These are phyloP conservation scores for Inga laurina DNA, from an alignment of 306 rosid genomes.

Conservation along the genomic window DNA sequence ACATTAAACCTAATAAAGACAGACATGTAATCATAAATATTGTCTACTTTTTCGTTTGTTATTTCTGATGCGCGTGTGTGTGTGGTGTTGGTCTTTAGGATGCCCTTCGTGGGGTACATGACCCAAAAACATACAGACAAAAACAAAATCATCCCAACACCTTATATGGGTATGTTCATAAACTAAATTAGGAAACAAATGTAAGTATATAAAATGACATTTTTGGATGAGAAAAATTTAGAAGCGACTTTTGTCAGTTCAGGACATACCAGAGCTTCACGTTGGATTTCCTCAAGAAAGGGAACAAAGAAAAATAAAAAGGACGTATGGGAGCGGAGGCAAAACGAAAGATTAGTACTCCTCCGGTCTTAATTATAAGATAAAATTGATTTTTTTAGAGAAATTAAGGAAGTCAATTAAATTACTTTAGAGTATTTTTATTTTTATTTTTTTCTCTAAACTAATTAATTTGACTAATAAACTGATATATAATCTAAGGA, in stretches of 20 bases:
- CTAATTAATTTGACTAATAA: too few relatives aligned
- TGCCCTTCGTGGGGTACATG: not conserved
- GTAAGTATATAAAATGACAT: too few relatives aligned
- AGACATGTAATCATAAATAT: not conserved
- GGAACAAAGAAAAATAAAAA: not conserved
- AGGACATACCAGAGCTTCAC: not conserved
- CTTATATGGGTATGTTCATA: not conserved
- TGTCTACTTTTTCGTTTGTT: not conserved
- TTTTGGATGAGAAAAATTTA: not conserved
- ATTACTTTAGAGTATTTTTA: too few relatives aligned
- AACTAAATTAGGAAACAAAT: not conserved
- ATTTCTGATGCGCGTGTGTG: not conserved
- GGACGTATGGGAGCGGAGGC: conserved; percentile 37
- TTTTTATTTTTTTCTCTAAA: too few relatives aligned
- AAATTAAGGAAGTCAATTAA: too few relatives aligned
- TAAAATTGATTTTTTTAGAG: too few relatives aligned
- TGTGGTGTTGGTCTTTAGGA: not conserved
- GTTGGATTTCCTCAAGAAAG: not conserved
- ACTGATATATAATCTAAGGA: too few relatives aligned
- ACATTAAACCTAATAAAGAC: not conserved
- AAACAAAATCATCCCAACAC: not conserved
- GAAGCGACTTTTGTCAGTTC: not conserved
- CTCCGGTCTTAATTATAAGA: too few relatives aligned
- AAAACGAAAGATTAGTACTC: conserved; percentile 17
- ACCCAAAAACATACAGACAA: too few relatives aligned